Conservation (phyloP, 2,329 filamentous ascomycete genomes). For the Alternaria triticina region DNA sequence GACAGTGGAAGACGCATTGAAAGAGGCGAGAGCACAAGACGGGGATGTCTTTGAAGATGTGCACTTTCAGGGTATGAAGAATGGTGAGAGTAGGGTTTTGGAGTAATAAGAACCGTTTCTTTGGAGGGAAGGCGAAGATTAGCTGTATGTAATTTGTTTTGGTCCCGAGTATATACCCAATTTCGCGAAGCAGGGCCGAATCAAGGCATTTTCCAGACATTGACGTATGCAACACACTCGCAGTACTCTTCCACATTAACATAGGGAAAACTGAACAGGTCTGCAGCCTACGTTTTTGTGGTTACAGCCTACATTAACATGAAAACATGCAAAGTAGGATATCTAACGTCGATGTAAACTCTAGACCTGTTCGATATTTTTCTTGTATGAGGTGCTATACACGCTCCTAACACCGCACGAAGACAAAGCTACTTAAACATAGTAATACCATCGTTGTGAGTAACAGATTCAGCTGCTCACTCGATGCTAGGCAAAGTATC, state of each 20-base stretch:
- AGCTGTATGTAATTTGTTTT: not conserved
- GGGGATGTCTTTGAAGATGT: constrained; percentile 38
- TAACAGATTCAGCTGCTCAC: not conserved
- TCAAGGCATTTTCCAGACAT: not conserved
- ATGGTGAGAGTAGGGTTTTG: constrained; percentile 63
- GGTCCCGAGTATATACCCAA: not conserved
- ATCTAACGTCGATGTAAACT: not conserved
- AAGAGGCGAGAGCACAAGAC: constrained; percentile 54
- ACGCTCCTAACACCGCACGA: too few relatives aligned
- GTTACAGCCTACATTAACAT: not conserved
- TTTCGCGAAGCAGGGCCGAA: not conserved
- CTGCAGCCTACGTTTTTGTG: not conserved
- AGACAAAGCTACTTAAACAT: too few relatives aligned
- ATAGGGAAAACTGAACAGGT: not conserved
- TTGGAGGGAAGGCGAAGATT: not conserved
- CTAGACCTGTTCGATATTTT: not conserved
- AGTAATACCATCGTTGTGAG: too few relatives aligned
- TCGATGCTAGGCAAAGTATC: not conserved
- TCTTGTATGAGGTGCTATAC: not conserved
- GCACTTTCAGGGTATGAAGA: constrained; percentile 57
- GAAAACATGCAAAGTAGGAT: not conserved
- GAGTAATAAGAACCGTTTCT: constrained; percentile 34
- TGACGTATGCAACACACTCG: not conserved
- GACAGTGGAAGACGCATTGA: constrained; percentile 56
- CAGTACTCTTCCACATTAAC: not conserved